Conservation (phyloP, 2,329 filamentous ascomycete genomes). For the Ustulina deusta region DNA sequence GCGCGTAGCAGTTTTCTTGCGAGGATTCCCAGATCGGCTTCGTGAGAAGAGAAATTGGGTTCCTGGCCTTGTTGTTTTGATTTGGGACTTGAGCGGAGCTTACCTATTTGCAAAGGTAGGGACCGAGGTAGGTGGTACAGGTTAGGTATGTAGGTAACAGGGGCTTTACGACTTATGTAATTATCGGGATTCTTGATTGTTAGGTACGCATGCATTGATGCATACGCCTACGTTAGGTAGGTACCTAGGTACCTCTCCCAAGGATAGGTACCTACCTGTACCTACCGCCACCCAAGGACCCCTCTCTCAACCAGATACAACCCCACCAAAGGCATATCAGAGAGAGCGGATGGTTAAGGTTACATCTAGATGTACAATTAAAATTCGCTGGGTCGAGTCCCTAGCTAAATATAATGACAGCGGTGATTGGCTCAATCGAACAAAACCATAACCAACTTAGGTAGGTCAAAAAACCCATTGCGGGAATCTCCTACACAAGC, state of each 20-base stretch:
- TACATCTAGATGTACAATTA: neutral
- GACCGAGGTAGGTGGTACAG: too few species aligned
- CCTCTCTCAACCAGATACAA: neutral
- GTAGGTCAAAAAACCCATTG: constrained; percentile 19
- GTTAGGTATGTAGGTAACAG: neutral
- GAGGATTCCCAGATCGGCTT: neutral
- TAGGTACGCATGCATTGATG: neutral
- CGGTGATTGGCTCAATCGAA: constrained; percentile 22
- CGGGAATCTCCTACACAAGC: constrained; percentile 40
- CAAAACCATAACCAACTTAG: constrained; percentile 19
- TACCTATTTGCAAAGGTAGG: neutral
- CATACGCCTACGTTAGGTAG: too few species aligned
- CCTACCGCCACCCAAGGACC: too few species aligned
- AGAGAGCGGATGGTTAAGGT: too few species aligned
- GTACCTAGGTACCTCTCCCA: neutral
- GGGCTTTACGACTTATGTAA: constrained; percentile 5
- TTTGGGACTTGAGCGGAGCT: too few species aligned
- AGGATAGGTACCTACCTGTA: too few species aligned
- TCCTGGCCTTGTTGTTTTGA: neutral
- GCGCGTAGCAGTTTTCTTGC: neutral
- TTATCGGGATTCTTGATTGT: neutral
- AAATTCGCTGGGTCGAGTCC: neutral
- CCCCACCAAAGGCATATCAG: constrained; percentile 11
- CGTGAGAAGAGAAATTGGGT: too few species aligned
- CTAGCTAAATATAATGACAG: too few species aligned